Percentiles rank a stretch among this genome's conserved stretches.
Conservation (phyloP, 805 yeast species). For the Nakazawaea sp. region DNA sequence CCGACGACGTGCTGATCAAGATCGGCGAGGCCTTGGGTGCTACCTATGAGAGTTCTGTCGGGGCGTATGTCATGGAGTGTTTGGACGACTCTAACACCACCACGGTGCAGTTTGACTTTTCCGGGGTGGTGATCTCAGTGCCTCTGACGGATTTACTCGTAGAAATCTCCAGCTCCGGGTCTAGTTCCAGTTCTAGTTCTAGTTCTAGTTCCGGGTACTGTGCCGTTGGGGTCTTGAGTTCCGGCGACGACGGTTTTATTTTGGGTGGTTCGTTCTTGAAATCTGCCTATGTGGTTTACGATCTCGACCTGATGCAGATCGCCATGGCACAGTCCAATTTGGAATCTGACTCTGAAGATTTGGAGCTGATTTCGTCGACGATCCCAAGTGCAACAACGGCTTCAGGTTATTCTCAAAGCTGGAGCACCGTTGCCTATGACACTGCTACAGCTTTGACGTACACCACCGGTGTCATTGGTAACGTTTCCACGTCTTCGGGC, state of each 20-base stretch:
- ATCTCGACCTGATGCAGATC: slow-evolving; percentile 36
- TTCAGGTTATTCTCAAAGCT: slow-evolving; percentile 36
- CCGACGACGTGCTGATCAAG: slow-evolving; percentile 22
- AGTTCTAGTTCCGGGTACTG: too few species aligned
- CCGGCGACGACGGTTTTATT: slow-evolving; percentile 28
- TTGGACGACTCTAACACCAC: slow-evolving; percentile 18
- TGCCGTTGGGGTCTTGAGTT: slow-evolving; percentile 33
- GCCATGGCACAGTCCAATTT: slow-evolving; percentile 38
- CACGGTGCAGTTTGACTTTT: slow-evolving; percentile 43
- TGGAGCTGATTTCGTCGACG: slow-evolving; percentile 34
- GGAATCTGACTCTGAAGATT: slow-evolving; percentile 25
- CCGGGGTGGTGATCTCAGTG: slow-evolving; percentile 47
- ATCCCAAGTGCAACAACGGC: slow-evolving; percentile 51
- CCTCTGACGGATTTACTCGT: slow-evolving; percentile 30
- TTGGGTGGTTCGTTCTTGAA: slow-evolving; percentile 51
- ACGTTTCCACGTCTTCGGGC: background rate
- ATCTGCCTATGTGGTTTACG: slow-evolving; percentile 47
- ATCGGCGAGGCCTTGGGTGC: slow-evolving; percentile 30
- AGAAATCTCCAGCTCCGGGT: slow-evolving; percentile 12
- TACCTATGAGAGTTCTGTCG: slow-evolving; percentile 29
- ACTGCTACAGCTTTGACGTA: slow-evolving; percentile 1
- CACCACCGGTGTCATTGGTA: background rate
- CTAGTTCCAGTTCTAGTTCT: slow-evolving; percentile 17
- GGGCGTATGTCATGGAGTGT: slow-evolving; percentile 44
- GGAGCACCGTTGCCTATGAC: slow-evolving; percentile 19